Base-by-base conservation (phyloP, 345 rosid genomes). In the Salix koriyanagi region DNA sequence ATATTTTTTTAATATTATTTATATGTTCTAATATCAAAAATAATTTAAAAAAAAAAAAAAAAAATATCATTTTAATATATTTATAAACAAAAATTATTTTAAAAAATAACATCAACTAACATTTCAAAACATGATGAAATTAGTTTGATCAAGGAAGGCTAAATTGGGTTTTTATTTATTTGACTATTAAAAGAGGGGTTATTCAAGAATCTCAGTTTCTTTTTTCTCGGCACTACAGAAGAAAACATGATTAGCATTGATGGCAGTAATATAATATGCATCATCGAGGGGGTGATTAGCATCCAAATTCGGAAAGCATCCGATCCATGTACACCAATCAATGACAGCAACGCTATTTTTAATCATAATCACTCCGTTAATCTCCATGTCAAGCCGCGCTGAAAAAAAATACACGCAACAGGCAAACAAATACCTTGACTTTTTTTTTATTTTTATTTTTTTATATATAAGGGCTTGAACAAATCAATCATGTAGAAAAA, bases 251-350 rank as follows among this genome's bases (percentile, higher is more conserved):
- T 64, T 71, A 48, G 42, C 32, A 58, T 25, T 48, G 41, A 5
- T 52, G 8, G 2, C 16, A 37, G 4, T 76, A 39, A 2, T 26
- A 37, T 34, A 23, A 23, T 37, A 26, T 76, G 2, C 7, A 28
- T 41, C 3, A 28, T 42, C 30, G 14, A 12, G n/a, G 41, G n/a
- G 39, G 73, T 73, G 50, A 68, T 73, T 73, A 66, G 37, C 69
- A 79, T 79, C 73, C 62, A 36, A 68, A 58, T 68, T 34, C 8
- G 74, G 76, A 67, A 68, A n/a, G 64, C 65, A 54, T 61, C 77
- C 41, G 44, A 74, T 74, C 77, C 70, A 60, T n/a, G 25, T 68
- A 58, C 69, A 41, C 36, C 7, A 7, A 28, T 32, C 23, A 76
- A 34, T 75, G 8, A 50, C 50, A 34, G 6, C 28, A 23, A 18